Base-by-base conservation (phyloP, 192 early-diverging fungal genomes). In the Coemansia sp. region DNA sequence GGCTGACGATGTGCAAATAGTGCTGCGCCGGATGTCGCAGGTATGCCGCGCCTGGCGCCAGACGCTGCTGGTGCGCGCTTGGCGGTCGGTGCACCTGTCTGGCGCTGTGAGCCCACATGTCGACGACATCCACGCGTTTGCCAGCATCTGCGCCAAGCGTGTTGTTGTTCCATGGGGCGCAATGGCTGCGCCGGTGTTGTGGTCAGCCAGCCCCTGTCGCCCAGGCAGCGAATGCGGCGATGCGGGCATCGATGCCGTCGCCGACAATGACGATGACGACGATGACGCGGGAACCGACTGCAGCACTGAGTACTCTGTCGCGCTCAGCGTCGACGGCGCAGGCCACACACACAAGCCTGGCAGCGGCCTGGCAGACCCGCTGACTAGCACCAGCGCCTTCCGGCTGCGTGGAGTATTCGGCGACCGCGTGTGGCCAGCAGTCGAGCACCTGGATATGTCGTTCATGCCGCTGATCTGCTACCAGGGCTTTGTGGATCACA, bases 391-490 rank as follows among this genome's bases (percentile, higher is more conserved):
- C 17, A 22, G 67, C 44, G 42, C 48, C 8, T 28, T 28, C 27
- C 50, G 67, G 17, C 55, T 68, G 36, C 61, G 68, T 48, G 31
- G 61, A 34, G 60, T 70, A 48, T 70, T 70, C 56, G 68, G 68
- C 57, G 58, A 50, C 48, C 52, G 56, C 50, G 52, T 50, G 23
- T 70, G 68, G 68, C 68, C 68, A 9, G 44, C 38, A 17, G 68
- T 64, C 45, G 68, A 64, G 53, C 68, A 70, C 57, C 53, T 70
- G 34, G 68, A 70, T 44, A 70, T 70, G 68, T 59, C 68, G 62
- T 70, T 70, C 28, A 70, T 70, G 68, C 68, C 68, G 68, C 62
- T 70, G 56, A 64, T 70, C 61, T 70, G 62, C 62, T 70, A 70
- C 62, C 68, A 70, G 52, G 68, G 68, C 52, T 52, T 70, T 38